These are phyloP conservation scores for Acacia crassicarpa DNA, from an alignment of 306 rosid genomes.

Conservation along the genomic window DNA sequence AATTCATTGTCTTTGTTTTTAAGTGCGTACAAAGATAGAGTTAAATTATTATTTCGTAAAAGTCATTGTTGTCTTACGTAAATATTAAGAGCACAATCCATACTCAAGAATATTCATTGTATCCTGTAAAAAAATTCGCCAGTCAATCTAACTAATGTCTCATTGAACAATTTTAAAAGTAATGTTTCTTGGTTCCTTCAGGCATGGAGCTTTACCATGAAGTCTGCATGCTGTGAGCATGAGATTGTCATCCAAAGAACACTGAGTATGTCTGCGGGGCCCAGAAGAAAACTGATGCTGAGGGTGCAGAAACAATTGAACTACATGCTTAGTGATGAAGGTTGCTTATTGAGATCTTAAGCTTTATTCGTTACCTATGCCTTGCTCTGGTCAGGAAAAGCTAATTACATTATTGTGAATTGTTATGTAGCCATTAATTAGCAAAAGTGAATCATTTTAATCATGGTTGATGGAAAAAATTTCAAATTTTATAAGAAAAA, in stretches of 20 bases:
- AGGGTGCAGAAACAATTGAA: conserved; percentile 84
- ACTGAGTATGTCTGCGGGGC: conserved; percentile 83
- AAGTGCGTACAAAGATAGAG: too few species aligned
- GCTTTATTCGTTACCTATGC: neutral
- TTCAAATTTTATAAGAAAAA: conserved; percentile 47
- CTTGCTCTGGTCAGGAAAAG: neutral
- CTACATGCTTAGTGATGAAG: conserved; percentile 77
- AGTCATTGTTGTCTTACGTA: too few species aligned
- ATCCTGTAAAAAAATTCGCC: too few species aligned
- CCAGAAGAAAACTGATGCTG: conserved; percentile 61
- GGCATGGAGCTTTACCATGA: conserved; percentile 97
- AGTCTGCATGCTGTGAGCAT: conserved; percentile 83
- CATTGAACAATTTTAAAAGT: neutral
- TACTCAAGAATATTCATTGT: too few species aligned
- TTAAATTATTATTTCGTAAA: too few species aligned
- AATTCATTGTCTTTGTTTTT: too few species aligned
- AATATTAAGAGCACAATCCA: too few species aligned
- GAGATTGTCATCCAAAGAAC: conserved; percentile 83
- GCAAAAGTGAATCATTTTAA: too few species aligned
- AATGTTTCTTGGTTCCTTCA: conserved; percentile 39
- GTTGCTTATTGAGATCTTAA: conserved; percentile 28
- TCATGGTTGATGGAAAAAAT: too few species aligned
- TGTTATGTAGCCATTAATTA: too few species aligned
- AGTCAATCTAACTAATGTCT: too few species aligned
- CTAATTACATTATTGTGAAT: neutral